These are phyloP conservation scores for Plantago elongata DNA, from an alignment of 257 asterid species.

Conservation along the genomic window DNA sequence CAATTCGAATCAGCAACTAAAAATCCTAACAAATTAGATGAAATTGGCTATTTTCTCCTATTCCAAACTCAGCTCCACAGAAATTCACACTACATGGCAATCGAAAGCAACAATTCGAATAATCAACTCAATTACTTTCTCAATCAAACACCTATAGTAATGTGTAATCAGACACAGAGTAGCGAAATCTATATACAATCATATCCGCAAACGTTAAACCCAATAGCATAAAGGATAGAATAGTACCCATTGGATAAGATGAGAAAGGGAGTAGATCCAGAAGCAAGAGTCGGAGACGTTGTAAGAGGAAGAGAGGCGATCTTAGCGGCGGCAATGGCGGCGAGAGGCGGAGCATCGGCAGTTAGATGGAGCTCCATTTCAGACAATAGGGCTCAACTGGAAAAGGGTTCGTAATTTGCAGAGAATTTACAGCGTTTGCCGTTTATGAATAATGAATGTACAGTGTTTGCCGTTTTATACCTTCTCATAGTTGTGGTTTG, in stretches of 20 bases:
- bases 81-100: too few species aligned
- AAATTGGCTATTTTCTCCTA: too few species aligned
- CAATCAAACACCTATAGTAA: not conserved
- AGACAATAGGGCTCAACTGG: too few species aligned
- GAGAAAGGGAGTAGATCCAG: constrained; percentile 59
- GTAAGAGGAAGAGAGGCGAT: constrained; percentile 43
- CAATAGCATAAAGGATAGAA: not conserved
- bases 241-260: constrained; percentile 48
- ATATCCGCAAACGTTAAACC: not conserved
- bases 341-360: constrained; percentile 66
- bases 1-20: too few species aligned
- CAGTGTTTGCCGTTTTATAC: too few species aligned
- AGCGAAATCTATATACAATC: too few species aligned
- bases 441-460: too few species aligned
- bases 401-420: too few species aligned
- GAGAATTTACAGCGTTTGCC: too few species aligned
- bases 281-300: constrained; percentile 33
- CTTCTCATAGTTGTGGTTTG: too few species aligned
- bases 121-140: not conserved
- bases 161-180: not conserved
- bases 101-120: not conserved
- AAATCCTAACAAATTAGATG: too few species aligned
- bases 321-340: constrained; percentile 70
- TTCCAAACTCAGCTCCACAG: too few species aligned
- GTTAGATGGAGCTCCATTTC: constrained; percentile 51